These are phyloP conservation scores for Boletus huronensis DNA, from an alignment of 768 basidiomycete genomes.

Conservation along the genomic window DNA sequence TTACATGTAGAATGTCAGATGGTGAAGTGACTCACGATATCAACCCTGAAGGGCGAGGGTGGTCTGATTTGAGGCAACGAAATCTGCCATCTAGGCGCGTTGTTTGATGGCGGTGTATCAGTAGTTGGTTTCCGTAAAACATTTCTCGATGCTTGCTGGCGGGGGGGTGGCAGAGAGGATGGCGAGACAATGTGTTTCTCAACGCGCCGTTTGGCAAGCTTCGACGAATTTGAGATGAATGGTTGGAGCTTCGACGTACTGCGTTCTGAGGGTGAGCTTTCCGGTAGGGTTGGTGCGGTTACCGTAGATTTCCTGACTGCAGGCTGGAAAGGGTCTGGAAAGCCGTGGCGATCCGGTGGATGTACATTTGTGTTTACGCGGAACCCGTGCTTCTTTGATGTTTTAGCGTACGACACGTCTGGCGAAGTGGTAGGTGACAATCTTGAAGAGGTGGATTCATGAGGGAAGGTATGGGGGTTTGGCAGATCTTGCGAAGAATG, in stretches of 20 bases:
- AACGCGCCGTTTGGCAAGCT: slow-evolving; percentile 3
- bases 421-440: neutral
- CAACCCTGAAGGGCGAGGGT: slow-evolving; percentile 26
- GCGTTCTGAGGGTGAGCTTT: neutral
- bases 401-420: neutral
- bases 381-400: slow-evolving; percentile 1
- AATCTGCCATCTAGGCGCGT: neutral
- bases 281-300: neutral
- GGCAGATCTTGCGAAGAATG: slow-evolving; percentile 20
- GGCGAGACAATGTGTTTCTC: neutral
- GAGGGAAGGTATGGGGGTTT: slow-evolving; percentile 20
- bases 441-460: neutral
- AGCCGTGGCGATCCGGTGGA: neutral
- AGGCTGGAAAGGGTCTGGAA: neutral
- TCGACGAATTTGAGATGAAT: neutral
- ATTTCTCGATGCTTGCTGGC: neutral
- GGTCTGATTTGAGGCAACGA: slow-evolving; percentile 22
- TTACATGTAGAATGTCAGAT: neutral
- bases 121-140: slow-evolving; percentile 4
- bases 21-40: slow-evolving; percentile 22
- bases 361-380: slow-evolving; percentile 1
- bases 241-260: neutral
- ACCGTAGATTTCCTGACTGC: neutral
- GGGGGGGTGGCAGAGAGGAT: neutral
- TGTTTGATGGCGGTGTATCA: neutral